Evolutionary conservation across 208 protist species (phyloP), one percentile per base, ranked within the genome.

Genomic region (Trypanosoma congolense): DNA sequence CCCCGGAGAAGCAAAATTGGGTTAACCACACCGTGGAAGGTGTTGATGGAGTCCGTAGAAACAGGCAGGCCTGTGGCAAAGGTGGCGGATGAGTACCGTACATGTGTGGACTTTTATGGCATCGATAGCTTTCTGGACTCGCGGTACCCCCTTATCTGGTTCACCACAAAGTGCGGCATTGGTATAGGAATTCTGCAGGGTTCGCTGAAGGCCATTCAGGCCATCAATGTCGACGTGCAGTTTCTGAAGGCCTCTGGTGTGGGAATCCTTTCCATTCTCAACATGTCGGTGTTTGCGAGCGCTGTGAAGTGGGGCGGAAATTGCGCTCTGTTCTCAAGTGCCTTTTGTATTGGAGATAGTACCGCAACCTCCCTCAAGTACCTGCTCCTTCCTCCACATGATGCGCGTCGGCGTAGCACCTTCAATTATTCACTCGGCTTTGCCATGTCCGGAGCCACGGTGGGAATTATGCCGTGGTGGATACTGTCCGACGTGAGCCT

Each of bases 291-390:
- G 22, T 72, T 87, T 46, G 77, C 82, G 12, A 80, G 68, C 38
- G 79, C 87, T 9, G 62, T 93, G 3, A 93, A 93, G 68, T 93
- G 87, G 83, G 83, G 77, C 19, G 87, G 87, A 16, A 93, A 90
- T 64, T 77, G 61, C 29, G 51, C 70, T 8, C 51, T 90, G 4
- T 76, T 89, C 44, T 68, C 77, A 19, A 40, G 49, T 12, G 83
- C 83, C 19, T 93, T 93, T 47, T 89, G 75, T 56, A 24, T 79
- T 9, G 87, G 87, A 6, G 87, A 93, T 61, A 67, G 87, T 10
- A 40, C 78, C 26, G 78, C 75, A 48, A 63, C 51, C 28, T 2
- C 48, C 4, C 53, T 75, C 14, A 90, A 90, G 68, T 59, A 57
- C 12, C 26, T 48, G 36, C 68, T 70, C 10, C 58, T 82, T 21